Conservation (phyloP, 2,329 filamentous ascomycete genomes). For the Reticulascus tulasneorum region DNA sequence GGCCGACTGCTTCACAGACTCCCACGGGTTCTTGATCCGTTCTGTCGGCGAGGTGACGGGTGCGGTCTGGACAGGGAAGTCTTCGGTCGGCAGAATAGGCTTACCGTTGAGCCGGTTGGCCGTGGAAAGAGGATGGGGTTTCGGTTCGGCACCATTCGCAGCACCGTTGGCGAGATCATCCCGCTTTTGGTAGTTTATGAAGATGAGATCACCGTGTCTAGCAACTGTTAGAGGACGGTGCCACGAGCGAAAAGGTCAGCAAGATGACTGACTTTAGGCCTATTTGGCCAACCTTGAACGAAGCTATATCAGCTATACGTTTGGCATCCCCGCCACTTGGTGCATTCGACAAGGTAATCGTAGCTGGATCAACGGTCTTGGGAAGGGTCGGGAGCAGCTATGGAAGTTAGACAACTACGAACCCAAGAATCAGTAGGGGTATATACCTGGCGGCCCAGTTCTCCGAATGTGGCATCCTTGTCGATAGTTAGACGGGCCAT, state of each 20-base stretch:
- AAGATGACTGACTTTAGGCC: conserved; percentile 49
- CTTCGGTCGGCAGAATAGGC: conserved; percentile 65
- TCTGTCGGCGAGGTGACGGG: conserved; percentile 52
- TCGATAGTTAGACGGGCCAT: conserved; percentile 83
- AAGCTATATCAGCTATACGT: conserved; percentile 52
- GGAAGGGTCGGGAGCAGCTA: conserved; percentile 59
- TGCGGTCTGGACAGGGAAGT: conserved; percentile 56
- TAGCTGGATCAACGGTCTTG: conserved; percentile 55
- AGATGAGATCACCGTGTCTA: conserved; percentile 89
- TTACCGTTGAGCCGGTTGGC: conserved; percentile 75
- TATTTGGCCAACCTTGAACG: conserved; percentile 53
- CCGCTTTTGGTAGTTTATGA: conserved; percentile 71
- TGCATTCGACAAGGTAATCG: conserved; percentile 59
- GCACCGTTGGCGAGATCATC: conserved; percentile 33
- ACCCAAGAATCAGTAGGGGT: no score
- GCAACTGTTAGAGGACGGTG: conserved; percentile 19
- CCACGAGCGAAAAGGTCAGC: not conserved
- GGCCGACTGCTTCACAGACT: conserved; percentile 80
- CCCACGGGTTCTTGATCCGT: conserved; percentile 85
- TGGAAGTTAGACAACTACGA: conserved; percentile 1
- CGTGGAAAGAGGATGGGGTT: conserved; percentile 35
- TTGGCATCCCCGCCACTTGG: conserved; percentile 57
- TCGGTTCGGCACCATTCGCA: conserved; percentile 28
- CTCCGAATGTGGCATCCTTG: conserved; percentile 66
- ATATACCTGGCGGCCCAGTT: conserved; percentile 52